Evolutionary conservation across 2,329 filamentous ascomycete species (phyloP).

Genomic region (Sphaerulina vaccinii): DNA sequence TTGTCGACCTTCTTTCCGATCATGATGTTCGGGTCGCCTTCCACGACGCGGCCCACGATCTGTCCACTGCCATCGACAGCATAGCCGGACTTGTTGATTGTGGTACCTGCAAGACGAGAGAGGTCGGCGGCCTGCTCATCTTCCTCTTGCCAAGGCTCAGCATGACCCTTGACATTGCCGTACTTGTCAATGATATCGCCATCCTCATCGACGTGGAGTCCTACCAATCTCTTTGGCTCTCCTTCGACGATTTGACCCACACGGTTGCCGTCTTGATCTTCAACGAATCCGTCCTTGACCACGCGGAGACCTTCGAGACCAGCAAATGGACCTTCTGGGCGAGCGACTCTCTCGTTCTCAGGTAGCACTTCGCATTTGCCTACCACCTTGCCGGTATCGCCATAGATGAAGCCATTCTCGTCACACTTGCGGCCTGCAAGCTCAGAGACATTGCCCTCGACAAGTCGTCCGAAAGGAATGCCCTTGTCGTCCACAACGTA

Average conservation of each 20-base stretch:
- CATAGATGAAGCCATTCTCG: constrained; percentile 56
- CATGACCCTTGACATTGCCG: constrained; percentile 61
- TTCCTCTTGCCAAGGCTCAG: constrained; percentile 57
- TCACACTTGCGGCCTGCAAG: constrained; percentile 59
- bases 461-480: constrained; percentile 56
- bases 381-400: constrained; percentile 56
- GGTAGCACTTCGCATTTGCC: constrained; percentile 60
- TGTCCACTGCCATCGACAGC: constrained; percentile 60
- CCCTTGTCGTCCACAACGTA: constrained; percentile 56
- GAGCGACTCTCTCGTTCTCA: constrained; percentile 55
- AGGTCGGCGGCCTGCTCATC: constrained; percentile 52
- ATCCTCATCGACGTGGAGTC: constrained; percentile 75
- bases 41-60: constrained; percentile 57
- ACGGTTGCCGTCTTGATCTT: constrained; percentile 76
- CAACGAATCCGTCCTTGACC: constrained; percentile 66
- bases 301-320: constrained; percentile 65
- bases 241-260: constrained; percentile 72
- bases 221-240: constrained; percentile 69
- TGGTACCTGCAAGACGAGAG: constrained; percentile 61
- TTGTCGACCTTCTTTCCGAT: constrained; percentile 63
- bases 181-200: constrained; percentile 78
- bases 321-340: constrained; percentile 67
- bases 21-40: constrained; percentile 57
- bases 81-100: constrained; percentile 63
- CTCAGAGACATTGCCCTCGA: constrained; percentile 58